Conservation (phyloP, 805 yeast genomes). For the Aciculoconidium aculeatum region DNA sequence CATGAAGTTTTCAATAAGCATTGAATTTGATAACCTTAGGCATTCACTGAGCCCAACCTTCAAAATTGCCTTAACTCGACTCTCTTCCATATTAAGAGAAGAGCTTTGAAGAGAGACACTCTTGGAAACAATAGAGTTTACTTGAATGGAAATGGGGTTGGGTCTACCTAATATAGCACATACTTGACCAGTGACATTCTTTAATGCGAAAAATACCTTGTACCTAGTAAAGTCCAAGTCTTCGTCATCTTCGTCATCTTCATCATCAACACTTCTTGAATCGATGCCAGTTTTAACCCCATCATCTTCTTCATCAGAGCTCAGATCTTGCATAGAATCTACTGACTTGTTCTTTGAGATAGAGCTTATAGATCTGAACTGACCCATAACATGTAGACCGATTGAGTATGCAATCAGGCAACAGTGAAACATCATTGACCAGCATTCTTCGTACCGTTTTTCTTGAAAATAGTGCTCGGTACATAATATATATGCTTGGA, state of each 20-base stretch:
- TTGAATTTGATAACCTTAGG: conserved; percentile 41
- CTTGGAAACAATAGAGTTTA: conserved; percentile 23
- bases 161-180: conserved; percentile 51
- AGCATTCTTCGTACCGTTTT: conserved; percentile 45
- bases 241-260: conserved; percentile 20
- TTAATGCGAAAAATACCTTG: conserved; percentile 46
- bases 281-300: neutral
- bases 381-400: conserved; percentile 44
- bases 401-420: conserved; percentile 47
- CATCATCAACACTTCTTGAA: conserved; percentile 1
- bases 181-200: conserved; percentile 41
- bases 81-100: conserved; percentile 11
- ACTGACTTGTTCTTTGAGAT: conserved; percentile 1
- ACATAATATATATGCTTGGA: conserved; percentile 45
- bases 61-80: conserved; percentile 25
- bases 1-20: conserved; percentile 48
- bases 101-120: conserved; percentile 10
- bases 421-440: conserved; percentile 46
- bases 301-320: conserved; percentile 1
- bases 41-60: conserved; percentile 48
- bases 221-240: conserved; percentile 28
- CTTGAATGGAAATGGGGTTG: conserved; percentile 45
- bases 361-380: conserved; percentile 12
- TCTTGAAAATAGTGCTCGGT: conserved; percentile 46
- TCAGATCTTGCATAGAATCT: neutral